Evolutionary conservation across 2,329 filamentous ascomycete genomes (phyloP).

Genomic region (Sarocladiaceae sp.): DNA sequence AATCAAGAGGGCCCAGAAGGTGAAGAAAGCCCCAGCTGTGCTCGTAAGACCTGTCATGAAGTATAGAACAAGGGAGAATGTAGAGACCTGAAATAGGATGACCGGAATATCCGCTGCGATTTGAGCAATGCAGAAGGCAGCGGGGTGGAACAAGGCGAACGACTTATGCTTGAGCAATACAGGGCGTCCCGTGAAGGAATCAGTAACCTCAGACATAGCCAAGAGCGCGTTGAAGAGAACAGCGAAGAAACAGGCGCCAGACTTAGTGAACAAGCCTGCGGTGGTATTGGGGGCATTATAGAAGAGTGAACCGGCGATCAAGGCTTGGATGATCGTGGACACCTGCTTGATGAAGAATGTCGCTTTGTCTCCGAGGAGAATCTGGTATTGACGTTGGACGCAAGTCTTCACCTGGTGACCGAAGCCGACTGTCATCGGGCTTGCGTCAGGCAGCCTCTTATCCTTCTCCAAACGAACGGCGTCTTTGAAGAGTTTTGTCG

Average conservation of each 20-base stretch:
- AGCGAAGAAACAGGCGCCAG: constrained; percentile 58
- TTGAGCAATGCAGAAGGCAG: constrained; percentile 52
- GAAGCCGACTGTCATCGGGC: constrained; percentile 51
- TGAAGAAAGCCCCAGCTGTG: constrained; percentile 52
- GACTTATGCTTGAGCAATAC: constrained; percentile 52
- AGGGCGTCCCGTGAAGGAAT: constrained; percentile 54
- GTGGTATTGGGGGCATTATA: constrained; percentile 55
- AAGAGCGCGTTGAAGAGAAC: constrained; percentile 57
- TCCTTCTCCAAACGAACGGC: constrained; percentile 48
- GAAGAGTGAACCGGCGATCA: constrained; percentile 61
- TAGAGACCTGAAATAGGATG: constrained; percentile 49
- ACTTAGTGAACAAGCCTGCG: constrained; percentile 56
- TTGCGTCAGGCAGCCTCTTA: constrained; percentile 44
- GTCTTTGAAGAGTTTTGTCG: constrained; percentile 48
- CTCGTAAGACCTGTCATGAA: constrained; percentile 55
- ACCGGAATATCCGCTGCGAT: constrained; percentile 50
- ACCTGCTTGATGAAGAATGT: constrained; percentile 58
- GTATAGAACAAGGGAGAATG: constrained; percentile 53
- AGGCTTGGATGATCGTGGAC: constrained; percentile 49
- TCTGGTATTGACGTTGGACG: constrained; percentile 56
- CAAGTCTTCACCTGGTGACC: constrained; percentile 48
- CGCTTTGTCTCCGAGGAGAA: constrained; percentile 58
- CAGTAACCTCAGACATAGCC: constrained; percentile 60
- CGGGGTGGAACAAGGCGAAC: constrained; percentile 53
- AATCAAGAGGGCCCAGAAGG: constrained; percentile 50